Percentiles rank a stretch among this genome's conserved stretches.
Conservation (phyloP, 176 grass and related monocot genomes). For the Poa annua region DNA sequence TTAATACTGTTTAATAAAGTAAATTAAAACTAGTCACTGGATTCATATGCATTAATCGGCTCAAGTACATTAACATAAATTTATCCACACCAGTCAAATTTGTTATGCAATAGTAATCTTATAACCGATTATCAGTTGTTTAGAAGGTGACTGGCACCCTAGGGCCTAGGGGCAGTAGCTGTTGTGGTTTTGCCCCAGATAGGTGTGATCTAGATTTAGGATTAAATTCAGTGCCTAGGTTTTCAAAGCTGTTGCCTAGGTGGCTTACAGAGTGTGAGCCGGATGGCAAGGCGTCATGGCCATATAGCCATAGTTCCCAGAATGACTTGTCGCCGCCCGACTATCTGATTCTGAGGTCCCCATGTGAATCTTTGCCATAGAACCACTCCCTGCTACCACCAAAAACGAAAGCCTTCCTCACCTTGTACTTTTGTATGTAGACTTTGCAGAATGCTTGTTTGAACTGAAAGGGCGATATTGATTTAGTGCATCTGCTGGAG, state of each 20-base stretch:
- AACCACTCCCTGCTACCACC: not conserved
- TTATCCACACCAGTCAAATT: not conserved
- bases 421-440: not conserved
- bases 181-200: not conserved
- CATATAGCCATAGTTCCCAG: not conserved
- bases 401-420: not conserved
- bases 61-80: not conserved
- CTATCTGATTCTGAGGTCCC: not conserved
- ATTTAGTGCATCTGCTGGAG: not conserved
- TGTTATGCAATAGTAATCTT: not conserved
- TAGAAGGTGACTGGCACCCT: not conserved
- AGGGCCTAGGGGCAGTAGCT: not conserved
- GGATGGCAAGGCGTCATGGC: not conserved
- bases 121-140: not conserved
- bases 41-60: not conserved
- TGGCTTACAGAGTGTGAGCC: not conserved
- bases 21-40: not conserved
- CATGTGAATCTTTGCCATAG: not conserved
- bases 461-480: not conserved
- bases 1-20: conserved; percentile 14
- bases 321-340: not conserved
- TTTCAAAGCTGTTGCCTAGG: not conserved
- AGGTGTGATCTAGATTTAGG: not conserved
- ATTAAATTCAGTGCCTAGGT: not conserved
- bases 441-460: not conserved